Conservation (phyloP, 2,329 filamentous ascomycete species). For the Colletotrichum sp. region DNA sequence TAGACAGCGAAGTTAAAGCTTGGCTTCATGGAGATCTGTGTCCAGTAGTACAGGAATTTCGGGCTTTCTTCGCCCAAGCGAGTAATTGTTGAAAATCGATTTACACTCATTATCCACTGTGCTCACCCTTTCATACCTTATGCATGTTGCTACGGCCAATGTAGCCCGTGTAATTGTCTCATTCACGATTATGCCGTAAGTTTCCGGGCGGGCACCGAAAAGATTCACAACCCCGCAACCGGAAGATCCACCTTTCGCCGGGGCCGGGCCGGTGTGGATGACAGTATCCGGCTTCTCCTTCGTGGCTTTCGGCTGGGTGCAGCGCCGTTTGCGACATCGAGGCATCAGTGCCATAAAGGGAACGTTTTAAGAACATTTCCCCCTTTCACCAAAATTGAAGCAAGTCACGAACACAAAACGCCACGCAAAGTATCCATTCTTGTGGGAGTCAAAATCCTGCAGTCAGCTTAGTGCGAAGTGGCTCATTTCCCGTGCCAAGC, state of each 20-base stretch:
- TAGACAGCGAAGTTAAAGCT: conserved; percentile 28
- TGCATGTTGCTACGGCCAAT: background rate
- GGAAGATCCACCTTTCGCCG: background rate
- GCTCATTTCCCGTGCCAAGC: background rate
- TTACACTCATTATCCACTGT: background rate
- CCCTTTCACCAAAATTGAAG: fast-evolving
- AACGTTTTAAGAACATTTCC: background rate
- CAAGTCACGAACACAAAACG: background rate
- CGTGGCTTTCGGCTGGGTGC: background rate
- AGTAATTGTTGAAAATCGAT: background rate
- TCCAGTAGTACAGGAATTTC: background rate
- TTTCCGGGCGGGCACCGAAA: background rate
- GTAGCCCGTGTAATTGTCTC: fast-evolving
- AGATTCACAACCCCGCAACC: background rate
- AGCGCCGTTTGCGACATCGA: background rate
- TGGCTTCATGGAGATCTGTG: fast-evolving
- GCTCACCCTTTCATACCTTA: fast-evolving
- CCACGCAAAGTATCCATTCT: background rate
- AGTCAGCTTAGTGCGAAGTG: background rate
- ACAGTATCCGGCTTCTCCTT: background rate
- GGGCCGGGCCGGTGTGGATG: background rate
- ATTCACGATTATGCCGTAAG: background rate
- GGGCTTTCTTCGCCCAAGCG: fast-evolving
- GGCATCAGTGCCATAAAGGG: background rate
- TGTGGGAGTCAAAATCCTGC: background rate